phyloP scores from a whole-genome alignment of 225 moss, liverwort and hornwort genomes.

The Pseudisothecium myosuroides region DNA sequence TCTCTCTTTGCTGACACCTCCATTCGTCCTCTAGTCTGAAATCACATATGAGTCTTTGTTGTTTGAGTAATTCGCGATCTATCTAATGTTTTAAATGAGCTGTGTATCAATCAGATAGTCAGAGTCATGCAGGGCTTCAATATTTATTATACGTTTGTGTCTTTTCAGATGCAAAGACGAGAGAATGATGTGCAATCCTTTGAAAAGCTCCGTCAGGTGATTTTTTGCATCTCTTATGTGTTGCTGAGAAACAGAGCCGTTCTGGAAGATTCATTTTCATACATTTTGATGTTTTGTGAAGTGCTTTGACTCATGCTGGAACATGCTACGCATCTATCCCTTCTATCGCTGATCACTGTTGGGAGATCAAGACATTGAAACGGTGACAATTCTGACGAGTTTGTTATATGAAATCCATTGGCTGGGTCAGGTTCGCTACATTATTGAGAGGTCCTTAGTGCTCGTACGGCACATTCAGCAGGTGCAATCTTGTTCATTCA shows the following conservation, averaged over 20 bases:
- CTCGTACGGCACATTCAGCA: constrained; percentile 67
- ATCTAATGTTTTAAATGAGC: background rate
- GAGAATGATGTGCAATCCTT: constrained; percentile 95
- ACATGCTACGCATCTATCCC: background rate
- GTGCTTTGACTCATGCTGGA: background rate
- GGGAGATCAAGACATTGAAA: background rate
- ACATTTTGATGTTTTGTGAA: background rate
- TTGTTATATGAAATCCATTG: background rate
- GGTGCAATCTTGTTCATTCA: constrained; percentile 26
- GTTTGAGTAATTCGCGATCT: background rate
- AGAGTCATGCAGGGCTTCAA: background rate
- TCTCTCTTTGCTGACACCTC: background rate
- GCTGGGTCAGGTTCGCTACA: constrained; percentile 57
- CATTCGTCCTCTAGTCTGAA: background rate
- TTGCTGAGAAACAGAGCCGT: background rate
- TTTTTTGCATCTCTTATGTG: background rate
- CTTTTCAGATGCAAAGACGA: constrained; percentile 92
- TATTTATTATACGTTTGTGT: background rate
- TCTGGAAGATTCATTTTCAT: background rate
- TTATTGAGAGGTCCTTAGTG: constrained; percentile 65
- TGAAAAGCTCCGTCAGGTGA: constrained; percentile 92
- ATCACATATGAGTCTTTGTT: background rate
- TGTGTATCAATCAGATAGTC: background rate
- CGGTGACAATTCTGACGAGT: constrained; percentile 2
- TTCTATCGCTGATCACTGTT: background rate